phyloP scores from a whole-genome alignment of 2,329 filamentous ascomycete genomes.

The Cordyceps cateniannulata region DNA sequence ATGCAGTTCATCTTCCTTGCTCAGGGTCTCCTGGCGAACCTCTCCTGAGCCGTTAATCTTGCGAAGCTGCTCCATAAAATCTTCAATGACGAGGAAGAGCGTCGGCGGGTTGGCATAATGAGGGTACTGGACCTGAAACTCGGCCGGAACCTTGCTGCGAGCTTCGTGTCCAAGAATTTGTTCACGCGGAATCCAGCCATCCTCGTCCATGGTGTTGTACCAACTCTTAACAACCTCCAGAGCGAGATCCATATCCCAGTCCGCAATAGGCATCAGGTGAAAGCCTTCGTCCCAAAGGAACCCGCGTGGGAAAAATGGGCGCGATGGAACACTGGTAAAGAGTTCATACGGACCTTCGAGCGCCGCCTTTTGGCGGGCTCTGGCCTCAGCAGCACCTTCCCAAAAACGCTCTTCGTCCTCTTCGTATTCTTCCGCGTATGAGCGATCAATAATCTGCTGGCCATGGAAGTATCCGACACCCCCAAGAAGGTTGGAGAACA shows the following conservation, averaged over 20 bases:
- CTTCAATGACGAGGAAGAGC: constrained; percentile 81
- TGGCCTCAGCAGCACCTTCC: constrained; percentile 80
- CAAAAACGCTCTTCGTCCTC: constrained; percentile 95
- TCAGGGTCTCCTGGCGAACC: constrained; percentile 36
- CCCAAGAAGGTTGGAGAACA: constrained; percentile 91
- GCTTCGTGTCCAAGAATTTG: constrained; percentile 91
- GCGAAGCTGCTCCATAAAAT: constrained; percentile 73
- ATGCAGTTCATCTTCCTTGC: constrained; percentile 42
- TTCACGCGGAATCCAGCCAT: constrained; percentile 95
- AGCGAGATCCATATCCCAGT: constrained; percentile 89
- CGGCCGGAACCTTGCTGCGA: constrained; percentile 83
- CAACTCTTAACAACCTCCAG: constrained; percentile 88
- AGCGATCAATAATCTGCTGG: constrained; percentile 80
- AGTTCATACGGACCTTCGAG: constrained; percentile 80
- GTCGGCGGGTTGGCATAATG: constrained; percentile 97
- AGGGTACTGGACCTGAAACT: constrained; percentile 94
- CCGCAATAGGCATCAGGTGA: constrained; percentile 81
- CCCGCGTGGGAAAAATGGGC: constrained; percentile 92
- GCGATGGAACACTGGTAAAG: constrained; percentile 84
- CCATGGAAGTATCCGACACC: constrained; percentile 96
- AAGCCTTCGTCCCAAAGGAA: constrained; percentile 99
- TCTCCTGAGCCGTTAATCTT: constrained; percentile 42
- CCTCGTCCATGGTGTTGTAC: constrained; percentile 93
- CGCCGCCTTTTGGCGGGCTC: constrained; percentile 59
- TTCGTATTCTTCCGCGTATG: constrained; percentile 86